These are phyloP conservation scores for Thymus mandschuricus DNA, from an alignment of 257 asterid genomes.

Conservation along the genomic window DNA sequence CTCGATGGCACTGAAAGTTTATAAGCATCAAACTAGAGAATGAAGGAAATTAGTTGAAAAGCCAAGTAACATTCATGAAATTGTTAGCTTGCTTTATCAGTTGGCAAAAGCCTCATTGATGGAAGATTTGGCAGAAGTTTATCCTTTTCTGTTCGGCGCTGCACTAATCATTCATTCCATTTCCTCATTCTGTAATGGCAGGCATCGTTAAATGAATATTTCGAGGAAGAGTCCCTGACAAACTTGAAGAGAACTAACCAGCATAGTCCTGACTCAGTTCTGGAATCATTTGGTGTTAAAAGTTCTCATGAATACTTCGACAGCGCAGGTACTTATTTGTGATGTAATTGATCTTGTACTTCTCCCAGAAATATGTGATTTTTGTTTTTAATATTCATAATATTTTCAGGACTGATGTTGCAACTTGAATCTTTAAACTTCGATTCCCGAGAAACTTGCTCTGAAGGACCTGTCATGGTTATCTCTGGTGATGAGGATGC, in stretches of 20 bases:
- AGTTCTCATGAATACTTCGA: constrained; percentile 34
- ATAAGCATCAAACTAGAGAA: background rate
- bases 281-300: constrained; percentile 49
- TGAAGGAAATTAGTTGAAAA: background rate
- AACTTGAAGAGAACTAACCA: constrained; percentile 49
- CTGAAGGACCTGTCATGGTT: constrained; percentile 64
- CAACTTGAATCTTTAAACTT: constrained; percentile 53
- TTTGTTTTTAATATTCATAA: background rate
- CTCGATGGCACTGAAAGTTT: constrained; percentile 5
- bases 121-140: background rate
- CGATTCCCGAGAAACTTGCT: constrained; percentile 51
- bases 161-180: too few relatives aligned
- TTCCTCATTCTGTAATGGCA: constrained; percentile 31
- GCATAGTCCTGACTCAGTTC: constrained; percentile 68
- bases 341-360: constrained; percentile 31
- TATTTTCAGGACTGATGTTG: constrained; percentile 47
- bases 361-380: constrained; percentile 12
- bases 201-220: constrained; percentile 43
- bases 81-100: constrained; percentile 13
- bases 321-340: constrained; percentile 37
- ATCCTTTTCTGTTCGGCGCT: background rate
- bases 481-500: constrained; percentile 64
- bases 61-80: background rate
- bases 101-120: background rate
- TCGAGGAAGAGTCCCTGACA: constrained; percentile 40